Evolutionary conservation across 78 protist genomes (phyloP), one percentile per base, ranked within the genome.

Genomic region (Monocercomonoides exilis): DNA sequence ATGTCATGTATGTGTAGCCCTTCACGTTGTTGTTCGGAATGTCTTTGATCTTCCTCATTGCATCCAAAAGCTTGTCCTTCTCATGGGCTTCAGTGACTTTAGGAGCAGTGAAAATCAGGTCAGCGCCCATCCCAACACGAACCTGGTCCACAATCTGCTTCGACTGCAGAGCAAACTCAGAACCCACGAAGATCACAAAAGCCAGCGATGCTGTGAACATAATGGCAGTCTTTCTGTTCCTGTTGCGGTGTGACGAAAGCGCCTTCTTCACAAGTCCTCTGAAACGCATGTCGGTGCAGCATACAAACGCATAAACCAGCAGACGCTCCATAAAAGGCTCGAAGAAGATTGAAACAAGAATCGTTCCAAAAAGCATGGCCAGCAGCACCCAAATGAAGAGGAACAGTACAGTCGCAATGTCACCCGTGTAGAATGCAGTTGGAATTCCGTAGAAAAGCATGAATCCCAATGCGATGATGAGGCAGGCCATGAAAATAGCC

Each of bases 181-280:
- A 84, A 4, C 95, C 96, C n/a, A 93, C 94, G 85, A 94, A 95
- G 44, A 95, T 92, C 77, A 95, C 87, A 64, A 89, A 92, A 2
- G 96, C 91, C 36, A 92, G 6, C 41, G 91, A 41, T 2, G 86
- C 87, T 2, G 96, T 94, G 36, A 95, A 91, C 95, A 95, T 94
- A 5, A 94, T 45, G 32, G 92, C 94, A 2, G 97, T 94, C 87
- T 94, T 95, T 45, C 80, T 11, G 43, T 91, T 94, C 33, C 97
- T 63, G 42, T 44, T 1, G 1, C 95, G 81, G 33, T 94, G 96
- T 34, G 91, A 81, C 5, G 90, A 70, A 1, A 94, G 80, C 84
- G 93, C 91, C 89, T 94, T 94, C 44, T 41, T 2, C 34, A 95
- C 91, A 77, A 95, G 77, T 21, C 33, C 42, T 45, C 41, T 45